Evolutionary conservation across 2,329 filamentous ascomycete species (phyloP).

Genomic region (Ophiobolus disseminans): DNA sequence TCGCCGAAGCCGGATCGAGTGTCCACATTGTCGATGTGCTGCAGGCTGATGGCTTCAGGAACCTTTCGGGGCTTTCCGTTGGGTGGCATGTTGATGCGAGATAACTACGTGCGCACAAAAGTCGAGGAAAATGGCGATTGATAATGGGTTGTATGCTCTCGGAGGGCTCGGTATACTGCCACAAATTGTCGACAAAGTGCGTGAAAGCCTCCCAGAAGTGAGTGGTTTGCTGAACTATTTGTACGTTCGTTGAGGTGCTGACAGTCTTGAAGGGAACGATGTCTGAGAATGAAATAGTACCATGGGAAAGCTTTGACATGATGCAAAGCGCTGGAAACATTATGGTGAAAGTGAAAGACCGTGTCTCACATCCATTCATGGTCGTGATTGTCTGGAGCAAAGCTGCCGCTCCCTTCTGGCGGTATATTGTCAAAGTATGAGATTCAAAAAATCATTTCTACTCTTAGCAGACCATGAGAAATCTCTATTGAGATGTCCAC

Average conservation of each 20-base stretch:
- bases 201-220: no score
- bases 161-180: no score
- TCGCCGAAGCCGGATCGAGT: constrained; percentile 26
- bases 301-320: not conserved
- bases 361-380: no score
- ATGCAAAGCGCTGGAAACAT: not conserved
- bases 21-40: not conserved
- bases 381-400: no score
- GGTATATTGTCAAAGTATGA: no score
- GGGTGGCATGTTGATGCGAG: not conserved
- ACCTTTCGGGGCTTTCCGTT: not conserved
- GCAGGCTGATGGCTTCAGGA: not conserved
- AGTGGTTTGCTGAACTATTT: not conserved
- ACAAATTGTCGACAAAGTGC: no score
- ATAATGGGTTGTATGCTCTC: no score
- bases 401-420: no score
- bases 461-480: no score
- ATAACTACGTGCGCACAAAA: not conserved
- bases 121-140: not conserved
- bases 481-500: no score
- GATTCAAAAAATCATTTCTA: no score
- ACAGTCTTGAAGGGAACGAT: not conserved
- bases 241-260: not conserved
- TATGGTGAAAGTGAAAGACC: not conserved
- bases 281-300: not conserved